Evolutionary conservation across 129 eudicot species (phyloP), one percentile per base, ranked within the genome.

Genomic region (Calendula officinalis): DNA sequence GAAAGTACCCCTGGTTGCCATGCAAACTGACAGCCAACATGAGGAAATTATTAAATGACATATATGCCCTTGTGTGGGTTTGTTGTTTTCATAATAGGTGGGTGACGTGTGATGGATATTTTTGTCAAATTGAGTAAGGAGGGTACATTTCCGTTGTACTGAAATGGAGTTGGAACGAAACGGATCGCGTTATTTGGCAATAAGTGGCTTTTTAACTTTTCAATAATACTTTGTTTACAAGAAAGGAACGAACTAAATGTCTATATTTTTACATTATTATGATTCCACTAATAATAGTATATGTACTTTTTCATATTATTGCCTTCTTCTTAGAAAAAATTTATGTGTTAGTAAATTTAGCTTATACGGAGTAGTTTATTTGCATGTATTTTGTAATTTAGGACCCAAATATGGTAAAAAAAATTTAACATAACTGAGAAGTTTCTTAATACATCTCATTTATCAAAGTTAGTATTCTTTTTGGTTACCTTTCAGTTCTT

Each of bases 141-240:
- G 66, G 71, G 70, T 59, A 66, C 51, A 16, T 68, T 72, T 76
- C 82, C 82, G 80, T 81, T 77, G 62, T 17, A 59, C 77, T 73
- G 60, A 35, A 27, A 56, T 73, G 33, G 78, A 11, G 53, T 56
- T 30, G 62, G 59, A 71, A 61, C n/a, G 82, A 78, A 81, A 81
- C 83, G 83, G 86, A 73, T 81, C 66, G 71, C 80, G 83, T 81
- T 81, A 81, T 77, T 69, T 73, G 83, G 83, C 69, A 44, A 54
- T 72, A 56, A 72, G 71, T 52, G 68, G 49, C 6, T 54, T 72
- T 62, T 10, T 8, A 36, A 12, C 8, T 32, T 41, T 62, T 52
- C 32, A 7, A 54, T 43, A 35, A 52, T 51, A 50, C 63, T 62
- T 61, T 67, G 44, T 52, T 52, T 51, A 62, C 63, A 62, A 41